These are phyloP conservation scores for Erythrophleum ivorense DNA, from an alignment of 331 rosid species.

Conservation along the genomic window DNA sequence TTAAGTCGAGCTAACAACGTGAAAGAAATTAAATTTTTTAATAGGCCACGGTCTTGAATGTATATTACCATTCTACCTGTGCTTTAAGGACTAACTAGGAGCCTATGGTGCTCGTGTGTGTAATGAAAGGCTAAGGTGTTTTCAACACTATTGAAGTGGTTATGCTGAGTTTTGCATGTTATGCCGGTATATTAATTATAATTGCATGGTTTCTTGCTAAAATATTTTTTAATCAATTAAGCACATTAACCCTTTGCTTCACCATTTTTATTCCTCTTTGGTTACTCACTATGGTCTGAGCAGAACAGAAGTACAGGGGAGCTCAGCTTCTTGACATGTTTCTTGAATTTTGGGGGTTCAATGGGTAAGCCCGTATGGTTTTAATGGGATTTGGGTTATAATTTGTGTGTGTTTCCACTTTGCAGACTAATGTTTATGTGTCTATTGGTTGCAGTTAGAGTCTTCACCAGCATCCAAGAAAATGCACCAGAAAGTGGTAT, in stretches of 20 bases:
- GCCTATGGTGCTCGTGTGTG: slow-evolving; percentile 17
- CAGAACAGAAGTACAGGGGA: slow-evolving; percentile 59
- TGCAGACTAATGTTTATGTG: slow-evolving; percentile 14
- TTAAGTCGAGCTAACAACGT: slow-evolving; percentile 7
- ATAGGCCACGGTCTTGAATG: background rate
- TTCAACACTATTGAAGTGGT: background rate
- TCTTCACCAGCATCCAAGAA: slow-evolving; percentile 57
- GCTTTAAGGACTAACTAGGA: slow-evolving; percentile 27
- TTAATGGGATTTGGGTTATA: slow-evolving; percentile 5
- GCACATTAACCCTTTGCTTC: background rate
- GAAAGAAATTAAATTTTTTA: background rate
- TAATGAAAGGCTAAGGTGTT: slow-evolving; percentile 19
- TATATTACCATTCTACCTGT: slow-evolving; percentile 26
- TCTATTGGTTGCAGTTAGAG: slow-evolving; percentile 50
- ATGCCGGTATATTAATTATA: background rate
- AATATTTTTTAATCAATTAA: background rate
- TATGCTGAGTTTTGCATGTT: no score
- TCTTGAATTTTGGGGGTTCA: slow-evolving; percentile 56
- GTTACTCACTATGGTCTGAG: slow-evolving; percentile 1
- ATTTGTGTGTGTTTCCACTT: background rate
- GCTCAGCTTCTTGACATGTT: slow-evolving; percentile 55
- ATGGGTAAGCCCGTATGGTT: slow-evolving; percentile 46
- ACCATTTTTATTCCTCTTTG: background rate
- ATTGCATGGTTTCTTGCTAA: background rate
- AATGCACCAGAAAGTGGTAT: slow-evolving; percentile 54